These are phyloP conservation scores for Pythium phragmitis DNA, from an alignment of 352 stramenopile genomes.

Conservation along the genomic window DNA sequence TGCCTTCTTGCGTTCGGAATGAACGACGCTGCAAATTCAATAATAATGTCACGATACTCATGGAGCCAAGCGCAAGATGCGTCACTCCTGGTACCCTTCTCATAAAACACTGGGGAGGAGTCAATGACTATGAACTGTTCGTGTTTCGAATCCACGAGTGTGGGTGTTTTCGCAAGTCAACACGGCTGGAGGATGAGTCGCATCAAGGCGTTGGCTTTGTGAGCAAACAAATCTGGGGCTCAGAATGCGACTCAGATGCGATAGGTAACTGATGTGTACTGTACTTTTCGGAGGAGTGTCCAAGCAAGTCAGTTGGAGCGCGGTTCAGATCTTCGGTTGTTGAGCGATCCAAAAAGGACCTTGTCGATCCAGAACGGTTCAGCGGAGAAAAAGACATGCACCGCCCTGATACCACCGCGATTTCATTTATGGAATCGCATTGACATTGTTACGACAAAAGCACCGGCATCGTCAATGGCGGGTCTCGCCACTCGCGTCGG, in stretches of 20 bases:
- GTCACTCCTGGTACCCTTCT: no score
- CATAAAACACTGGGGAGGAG: neutral
- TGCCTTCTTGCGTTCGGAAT: neutral
- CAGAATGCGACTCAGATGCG: no score
- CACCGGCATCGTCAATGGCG: neutral
- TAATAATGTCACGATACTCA: no score
- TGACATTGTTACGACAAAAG: neutral
- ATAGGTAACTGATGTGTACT: slow-evolving; percentile 5
- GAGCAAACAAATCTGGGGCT: no score
- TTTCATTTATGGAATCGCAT: no score
- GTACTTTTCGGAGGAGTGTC: neutral
- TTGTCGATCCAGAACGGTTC: no score
- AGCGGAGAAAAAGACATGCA: no score
- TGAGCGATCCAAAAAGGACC: neutral
- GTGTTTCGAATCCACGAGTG: neutral
- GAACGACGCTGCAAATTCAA: neutral
- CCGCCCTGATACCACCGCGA: no score
- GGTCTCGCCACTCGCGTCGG: neutral
- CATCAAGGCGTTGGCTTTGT: no score
- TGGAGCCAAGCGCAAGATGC: no score
- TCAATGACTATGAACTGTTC: neutral
- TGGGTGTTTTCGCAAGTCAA: neutral
- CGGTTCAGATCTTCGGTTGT: slow-evolving; percentile 4
- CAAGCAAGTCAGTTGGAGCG: neutral
- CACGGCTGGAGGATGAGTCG: no score